A percentile compares a stretch with the other conserved stretches of the same genome.
Conservation (phyloP, 2,329 filamentous ascomycete genomes). For the Diplodia sapinea region DNA sequence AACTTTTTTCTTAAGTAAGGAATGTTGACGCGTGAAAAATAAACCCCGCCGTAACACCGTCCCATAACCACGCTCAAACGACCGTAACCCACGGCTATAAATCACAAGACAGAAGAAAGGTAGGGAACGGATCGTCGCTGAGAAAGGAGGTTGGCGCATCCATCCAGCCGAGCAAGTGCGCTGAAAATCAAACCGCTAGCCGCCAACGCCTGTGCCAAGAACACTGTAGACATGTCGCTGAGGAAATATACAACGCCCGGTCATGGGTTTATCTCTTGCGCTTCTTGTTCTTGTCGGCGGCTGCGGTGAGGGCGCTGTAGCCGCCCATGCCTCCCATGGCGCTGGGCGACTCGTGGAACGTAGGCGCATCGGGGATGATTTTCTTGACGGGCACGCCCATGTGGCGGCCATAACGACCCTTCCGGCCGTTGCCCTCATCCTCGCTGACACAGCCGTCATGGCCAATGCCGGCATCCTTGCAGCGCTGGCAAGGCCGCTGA, state of each 20-base stretch:
- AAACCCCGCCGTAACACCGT: conserved; percentile 20
- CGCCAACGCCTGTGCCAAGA: conserved; percentile 30
- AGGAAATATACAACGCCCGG: neutral
- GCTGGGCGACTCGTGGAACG: conserved; percentile 41
- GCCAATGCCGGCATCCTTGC: conserved; percentile 92
- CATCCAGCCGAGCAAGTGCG: neutral
- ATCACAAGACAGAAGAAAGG: conserved; percentile 27
- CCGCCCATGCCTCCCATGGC: conserved; percentile 34
- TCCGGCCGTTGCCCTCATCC: conserved; percentile 95
- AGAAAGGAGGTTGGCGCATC: conserved; percentile 10
- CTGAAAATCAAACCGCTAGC: conserved; percentile 29
- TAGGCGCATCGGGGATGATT: conserved; percentile 47
- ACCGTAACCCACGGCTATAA: conserved; percentile 27
- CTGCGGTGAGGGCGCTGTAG: conserved; percentile 38
- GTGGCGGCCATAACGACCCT: conserved; percentile 82
- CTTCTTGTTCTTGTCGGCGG: conserved; percentile 69
- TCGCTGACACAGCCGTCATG: conserved; percentile 95
- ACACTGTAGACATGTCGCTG: conserved; percentile 17
- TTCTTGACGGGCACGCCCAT: conserved; percentile 73
- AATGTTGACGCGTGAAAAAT: conserved; percentile 14
- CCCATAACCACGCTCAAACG: conserved; percentile 11
- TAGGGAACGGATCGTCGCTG: conserved; percentile 30
- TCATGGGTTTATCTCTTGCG: conserved; percentile 63
- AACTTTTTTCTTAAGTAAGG: conserved; percentile 19
- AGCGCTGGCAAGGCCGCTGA: conserved; percentile 91